Evolutionary conservation across 495 filamentous ascomycete genomes (phyloP).

Genomic region (Sordaria brevicollis): DNA sequence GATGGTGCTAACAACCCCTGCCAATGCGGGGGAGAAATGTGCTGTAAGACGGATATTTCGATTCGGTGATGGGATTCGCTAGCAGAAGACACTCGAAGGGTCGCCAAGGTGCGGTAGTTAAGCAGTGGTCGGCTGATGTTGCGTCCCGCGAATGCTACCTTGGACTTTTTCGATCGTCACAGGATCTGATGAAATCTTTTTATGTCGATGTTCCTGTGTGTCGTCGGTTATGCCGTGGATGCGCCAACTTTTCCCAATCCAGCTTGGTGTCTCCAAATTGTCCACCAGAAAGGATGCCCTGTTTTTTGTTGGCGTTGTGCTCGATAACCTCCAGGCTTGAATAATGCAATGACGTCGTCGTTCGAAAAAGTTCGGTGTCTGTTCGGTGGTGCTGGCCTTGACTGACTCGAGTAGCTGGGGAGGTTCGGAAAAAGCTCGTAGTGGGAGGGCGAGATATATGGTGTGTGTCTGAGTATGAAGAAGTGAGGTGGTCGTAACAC

Average conservation of each 20-base stretch:
- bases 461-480: neutral
- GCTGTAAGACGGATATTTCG: neutral
- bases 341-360: neutral
- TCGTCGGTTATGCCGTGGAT: neutral
- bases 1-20: conserved; percentile 5
- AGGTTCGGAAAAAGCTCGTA: neutral
- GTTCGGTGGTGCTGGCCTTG: neutral
- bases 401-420: neutral
- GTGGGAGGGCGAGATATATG: neutral
- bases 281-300: conserved; percentile 1
- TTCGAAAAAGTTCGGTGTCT: neutral
- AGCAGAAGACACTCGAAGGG: neutral
- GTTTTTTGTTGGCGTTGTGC: neutral
- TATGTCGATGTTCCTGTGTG: neutral
- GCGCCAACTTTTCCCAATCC: neutral
- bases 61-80: neutral
- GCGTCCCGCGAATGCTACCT: neutral
- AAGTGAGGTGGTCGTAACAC: neutral
- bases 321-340: neutral
- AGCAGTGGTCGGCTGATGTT: neutral
- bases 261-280: conserved; percentile 1
- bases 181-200: neutral
- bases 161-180: conserved; percentile 5
- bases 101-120: neutral
- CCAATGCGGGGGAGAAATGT: conserved; percentile 10